A percentile compares a stretch with the other conserved stretches of the same genome.
Evolutionary conservation across 495 filamentous ascomycete species (phyloP).

Genomic region (Bacidia gigantensis): DNA sequence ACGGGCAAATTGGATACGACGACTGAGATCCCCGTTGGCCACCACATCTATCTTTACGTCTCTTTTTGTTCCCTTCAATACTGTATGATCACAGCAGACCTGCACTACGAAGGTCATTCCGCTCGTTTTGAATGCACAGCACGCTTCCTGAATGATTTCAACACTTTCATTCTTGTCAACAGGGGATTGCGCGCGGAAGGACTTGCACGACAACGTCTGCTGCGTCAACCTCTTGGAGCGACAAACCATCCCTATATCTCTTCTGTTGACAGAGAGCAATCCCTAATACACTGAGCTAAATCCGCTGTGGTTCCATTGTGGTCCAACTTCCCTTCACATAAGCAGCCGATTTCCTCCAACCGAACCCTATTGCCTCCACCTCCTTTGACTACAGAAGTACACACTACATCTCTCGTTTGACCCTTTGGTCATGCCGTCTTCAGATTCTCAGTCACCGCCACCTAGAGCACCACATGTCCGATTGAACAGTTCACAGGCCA

Average conservation of each 20-base stretch:
- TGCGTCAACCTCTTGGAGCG: background rate
- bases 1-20: background rate
- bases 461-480: constrained; percentile 37
- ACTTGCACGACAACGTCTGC: background rate
- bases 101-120: background rate
- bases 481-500: constrained; percentile 44
- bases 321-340: too few relatives aligned
- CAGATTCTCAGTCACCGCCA: background rate
- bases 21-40: background rate
- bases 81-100: background rate
- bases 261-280: too few relatives aligned
- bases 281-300: too few relatives aligned
- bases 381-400: background rate
- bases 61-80: background rate
- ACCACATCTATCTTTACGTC: background rate
- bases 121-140: background rate
- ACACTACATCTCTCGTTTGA: background rate
- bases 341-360: too few relatives aligned
- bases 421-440: background rate
- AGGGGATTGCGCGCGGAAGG: background rate
- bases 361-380: too few relatives aligned
- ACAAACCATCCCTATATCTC: background rate
- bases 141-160: background rate
- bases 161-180: background rate
- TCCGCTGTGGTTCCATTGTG: too few relatives aligned